Percentiles rank a stretch among this genome's conserved stretches.
Evolutionary conservation across 2,329 filamentous ascomycete species (phyloP).

Genomic region (Pseudogymnoascus sp.): DNA sequence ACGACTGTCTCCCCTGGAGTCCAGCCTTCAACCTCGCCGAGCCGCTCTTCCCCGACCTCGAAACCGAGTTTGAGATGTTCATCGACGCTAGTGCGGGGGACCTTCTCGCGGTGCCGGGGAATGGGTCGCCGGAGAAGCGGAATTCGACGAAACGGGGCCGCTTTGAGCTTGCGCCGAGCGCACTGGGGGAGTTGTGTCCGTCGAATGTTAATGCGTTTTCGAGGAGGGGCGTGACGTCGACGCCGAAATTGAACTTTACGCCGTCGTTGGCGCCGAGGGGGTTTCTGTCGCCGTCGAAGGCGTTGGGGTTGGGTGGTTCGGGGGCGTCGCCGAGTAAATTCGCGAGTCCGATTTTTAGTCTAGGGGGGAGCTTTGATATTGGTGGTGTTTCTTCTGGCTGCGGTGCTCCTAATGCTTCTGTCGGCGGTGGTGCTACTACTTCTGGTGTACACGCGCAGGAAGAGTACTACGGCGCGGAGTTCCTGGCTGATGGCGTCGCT

Average conservation of each 20-base stretch:
- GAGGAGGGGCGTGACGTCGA: slow-evolving; percentile 45
- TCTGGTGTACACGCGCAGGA: slow-evolving; percentile 28
- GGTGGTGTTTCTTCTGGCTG: slow-evolving; percentile 14
- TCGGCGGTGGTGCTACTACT: neutral
- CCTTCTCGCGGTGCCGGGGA: slow-evolving; percentile 41
- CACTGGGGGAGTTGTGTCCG: neutral
- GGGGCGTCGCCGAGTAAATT: slow-evolving; percentile 46
- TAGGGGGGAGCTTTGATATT: neutral
- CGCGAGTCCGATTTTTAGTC: slow-evolving; percentile 12
- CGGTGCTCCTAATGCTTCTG: slow-evolving; percentile 21
- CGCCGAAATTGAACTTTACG: slow-evolving; percentile 44
- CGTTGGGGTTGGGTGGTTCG: slow-evolving; percentile 38
- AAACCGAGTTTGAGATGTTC: slow-evolving; percentile 57
- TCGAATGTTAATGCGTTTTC: slow-evolving; percentile 35
- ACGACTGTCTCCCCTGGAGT: slow-evolving; percentile 54
- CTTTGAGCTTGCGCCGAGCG: slow-evolving; percentile 48
- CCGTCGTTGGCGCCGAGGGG: slow-evolving; percentile 26
- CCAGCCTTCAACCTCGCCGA: slow-evolving; percentile 62
- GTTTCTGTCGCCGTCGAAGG: slow-evolving; percentile 52
- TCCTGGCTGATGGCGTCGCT: slow-evolving; percentile 51
- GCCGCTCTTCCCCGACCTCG: slow-evolving; percentile 45
- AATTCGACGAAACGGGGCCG: slow-evolving; percentile 48
- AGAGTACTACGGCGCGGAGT: slow-evolving; percentile 47
- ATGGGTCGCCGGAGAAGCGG: slow-evolving; percentile 61
- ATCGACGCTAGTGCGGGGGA: slow-evolving; percentile 30